A percentile compares a stretch with the other conserved stretches of the same genome.
phyloP scores from a whole-genome alignment of 768 basidiomycete species.

The Boletellus ananas region DNA sequence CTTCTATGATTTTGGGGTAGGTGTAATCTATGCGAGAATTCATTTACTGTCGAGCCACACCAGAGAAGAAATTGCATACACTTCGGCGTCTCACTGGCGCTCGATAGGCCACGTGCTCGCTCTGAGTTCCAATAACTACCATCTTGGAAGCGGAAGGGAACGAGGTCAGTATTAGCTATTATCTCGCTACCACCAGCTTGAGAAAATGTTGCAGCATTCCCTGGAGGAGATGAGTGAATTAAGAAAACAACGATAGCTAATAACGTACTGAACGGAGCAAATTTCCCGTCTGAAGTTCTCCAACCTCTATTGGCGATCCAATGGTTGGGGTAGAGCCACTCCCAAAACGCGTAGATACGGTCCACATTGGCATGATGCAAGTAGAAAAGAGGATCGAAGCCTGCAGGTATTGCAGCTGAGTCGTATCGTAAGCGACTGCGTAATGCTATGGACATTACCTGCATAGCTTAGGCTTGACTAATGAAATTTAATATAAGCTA shows the following conservation, averaged over 20 bases:
- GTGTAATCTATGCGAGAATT: slow-evolving; percentile 14
- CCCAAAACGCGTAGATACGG: slow-evolving; percentile 20
- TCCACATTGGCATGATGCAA: slow-evolving; percentile 19
- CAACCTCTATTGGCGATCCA: slow-evolving; percentile 12
- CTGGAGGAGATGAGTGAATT: neutral
- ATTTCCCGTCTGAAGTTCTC: slow-evolving; percentile 4
- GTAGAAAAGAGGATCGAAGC: slow-evolving; percentile 18
- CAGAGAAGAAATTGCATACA: neutral
- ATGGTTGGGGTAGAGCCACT: slow-evolving; percentile 18
- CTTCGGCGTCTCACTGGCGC: neutral
- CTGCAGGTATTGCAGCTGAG: neutral
- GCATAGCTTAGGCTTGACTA: slow-evolving; percentile 19
- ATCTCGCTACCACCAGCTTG: too few relatives aligned
- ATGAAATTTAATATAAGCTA: neutral
- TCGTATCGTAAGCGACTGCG: neutral
- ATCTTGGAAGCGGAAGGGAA: slow-evolving; percentile 11
- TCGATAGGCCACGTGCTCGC: slow-evolving; percentile 2
- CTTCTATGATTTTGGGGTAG: slow-evolving; percentile 15
- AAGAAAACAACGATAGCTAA: neutral
- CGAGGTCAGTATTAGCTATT: neutral
- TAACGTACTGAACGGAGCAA: slow-evolving; percentile 6
- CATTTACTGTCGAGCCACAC: neutral
- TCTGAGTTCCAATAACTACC: slow-evolving; percentile 17
- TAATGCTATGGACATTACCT: slow-evolving; percentile 5
- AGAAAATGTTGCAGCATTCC: neutral